phyloP scores from a whole-genome alignment of 2,329 filamentous ascomycete species.

The Phoma herbarum region DNA sequence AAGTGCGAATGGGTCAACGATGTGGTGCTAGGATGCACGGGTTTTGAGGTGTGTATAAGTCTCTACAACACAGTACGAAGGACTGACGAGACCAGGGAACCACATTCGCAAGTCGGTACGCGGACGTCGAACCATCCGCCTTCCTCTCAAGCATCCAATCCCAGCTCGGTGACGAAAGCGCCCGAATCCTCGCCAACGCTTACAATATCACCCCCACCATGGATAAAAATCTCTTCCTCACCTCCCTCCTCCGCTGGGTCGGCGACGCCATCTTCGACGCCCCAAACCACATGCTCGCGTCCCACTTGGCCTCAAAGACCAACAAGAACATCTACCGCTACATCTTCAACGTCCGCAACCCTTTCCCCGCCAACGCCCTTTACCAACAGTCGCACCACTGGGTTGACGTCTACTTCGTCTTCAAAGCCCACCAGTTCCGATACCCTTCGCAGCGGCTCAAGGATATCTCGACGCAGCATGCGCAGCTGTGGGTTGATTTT shows the following conservation, averaged over 20 bases:
- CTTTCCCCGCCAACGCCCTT: conserved; percentile 29
- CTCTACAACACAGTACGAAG: neutral
- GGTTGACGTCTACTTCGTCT: conserved; percentile 13
- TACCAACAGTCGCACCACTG: conserved; percentile 39
- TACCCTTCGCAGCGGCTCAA: neutral
- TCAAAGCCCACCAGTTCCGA: conserved; percentile 1
- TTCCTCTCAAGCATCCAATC: conserved; percentile 37
- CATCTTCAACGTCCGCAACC: conserved; percentile 40
- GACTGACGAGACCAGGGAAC: conserved; percentile 9
- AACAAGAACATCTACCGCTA: conserved; percentile 38
- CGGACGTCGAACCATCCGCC: conserved; percentile 21
- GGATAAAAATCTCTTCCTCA: conserved; percentile 51
- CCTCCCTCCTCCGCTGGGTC: conserved; percentile 52
- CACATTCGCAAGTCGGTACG: neutral
- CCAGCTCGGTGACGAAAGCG: conserved; percentile 16
- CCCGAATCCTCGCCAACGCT: conserved; percentile 20
- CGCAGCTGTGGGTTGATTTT: neutral
- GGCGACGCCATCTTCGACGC: conserved; percentile 56
- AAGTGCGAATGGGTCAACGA: conserved; percentile 53
- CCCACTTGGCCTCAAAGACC: conserved; percentile 19
- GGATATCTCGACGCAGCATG: neutral
- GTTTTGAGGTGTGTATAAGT: neutral
- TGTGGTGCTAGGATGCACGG: conserved; percentile 57
- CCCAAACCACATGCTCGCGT: conserved; percentile 26
- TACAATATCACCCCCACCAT: conserved; percentile 51